Evolutionary conservation across 257 asterid species (phyloP).

Genomic region (Primulina eburnea): DNA sequence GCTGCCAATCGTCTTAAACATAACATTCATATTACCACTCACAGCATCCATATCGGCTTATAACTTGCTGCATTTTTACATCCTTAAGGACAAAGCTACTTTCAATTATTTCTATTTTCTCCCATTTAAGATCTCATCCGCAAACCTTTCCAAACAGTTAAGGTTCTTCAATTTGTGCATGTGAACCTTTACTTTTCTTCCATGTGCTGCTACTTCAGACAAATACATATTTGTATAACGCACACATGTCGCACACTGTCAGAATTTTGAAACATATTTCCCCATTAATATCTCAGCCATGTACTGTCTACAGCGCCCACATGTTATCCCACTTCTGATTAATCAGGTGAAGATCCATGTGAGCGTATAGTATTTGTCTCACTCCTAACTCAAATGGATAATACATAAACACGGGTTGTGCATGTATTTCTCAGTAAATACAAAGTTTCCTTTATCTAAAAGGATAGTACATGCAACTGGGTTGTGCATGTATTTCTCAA

Average conservation of each 20-base stretch:
- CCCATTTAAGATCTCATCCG: background rate
- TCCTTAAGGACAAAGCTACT: background rate
- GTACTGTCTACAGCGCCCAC: background rate
- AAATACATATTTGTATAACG: no score
- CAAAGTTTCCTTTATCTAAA: background rate
- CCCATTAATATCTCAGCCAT: background rate
- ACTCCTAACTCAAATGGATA: background rate
- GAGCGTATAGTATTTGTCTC: background rate
- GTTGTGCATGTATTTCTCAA: constrained; percentile 17
- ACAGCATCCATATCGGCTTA: background rate
- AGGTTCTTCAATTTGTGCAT: background rate
- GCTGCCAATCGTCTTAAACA: background rate
- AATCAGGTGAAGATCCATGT: background rate
- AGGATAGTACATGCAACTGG: background rate
- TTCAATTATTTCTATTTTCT: no score
- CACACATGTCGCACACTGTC: no score
- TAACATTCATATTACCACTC: background rate
- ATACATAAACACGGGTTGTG: constrained; percentile 3
- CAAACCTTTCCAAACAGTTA: background rate
- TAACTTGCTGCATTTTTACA: background rate
- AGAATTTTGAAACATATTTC: background rate
- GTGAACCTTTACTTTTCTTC: background rate
- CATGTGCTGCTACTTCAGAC: background rate
- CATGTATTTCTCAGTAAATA: constrained; percentile 19
- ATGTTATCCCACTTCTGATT: background rate